Base-by-base conservation (phyloP, 2,329 filamentous ascomycete genomes). In the Colletotrichum sp. region DNA sequence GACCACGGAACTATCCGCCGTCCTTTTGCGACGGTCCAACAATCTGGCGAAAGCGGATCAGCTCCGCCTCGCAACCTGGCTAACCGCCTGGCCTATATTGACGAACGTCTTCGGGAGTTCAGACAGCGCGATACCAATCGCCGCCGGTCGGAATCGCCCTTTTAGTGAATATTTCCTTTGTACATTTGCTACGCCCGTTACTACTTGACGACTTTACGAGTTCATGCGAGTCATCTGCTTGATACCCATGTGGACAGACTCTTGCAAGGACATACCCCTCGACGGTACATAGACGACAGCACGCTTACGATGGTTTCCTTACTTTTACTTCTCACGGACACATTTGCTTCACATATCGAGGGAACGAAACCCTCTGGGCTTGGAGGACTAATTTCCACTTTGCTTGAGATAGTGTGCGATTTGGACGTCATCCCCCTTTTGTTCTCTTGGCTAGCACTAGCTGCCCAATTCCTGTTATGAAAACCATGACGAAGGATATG, bases 11-110 rank as follows among this genome's bases (percentile, higher is more conserved):
- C 86, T 68, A 82, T 88, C 72, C 86, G 87, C 6, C 86, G 88
- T 32, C 90, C 90, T 3, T 92, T 91, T 81, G 89, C 91, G 13
- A 93, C 91, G 0, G 85, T 92, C 44, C 90, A 92, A 78, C 88
- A 90, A 78, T 82, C 85, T 24, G 77, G 80, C 6, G 85, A 86
- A 55, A 80, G 83, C 24, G 82, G 80, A 52, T 72, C 82, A 7
- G 79, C 83, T n/a, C 82, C 85, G 26, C 84, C 85, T 72, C 83
- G 87, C 16, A 88, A 87, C 48, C 82, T 92, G 59, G 86, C 88
- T 26, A 87, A 86, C 44, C 89, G 90, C 13, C 83, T 92, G 71
- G 89, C 90, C 6, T 92, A 92, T 77, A 88, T 92, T 63, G 90
- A 92, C 79, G 88, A 91, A 78, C 88, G 90, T 48, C 87, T 92